Evolutionary conservation across 192 early-diverging fungal genomes (phyloP).

Genomic region (Rhizoclosmatium globosum): DNA sequence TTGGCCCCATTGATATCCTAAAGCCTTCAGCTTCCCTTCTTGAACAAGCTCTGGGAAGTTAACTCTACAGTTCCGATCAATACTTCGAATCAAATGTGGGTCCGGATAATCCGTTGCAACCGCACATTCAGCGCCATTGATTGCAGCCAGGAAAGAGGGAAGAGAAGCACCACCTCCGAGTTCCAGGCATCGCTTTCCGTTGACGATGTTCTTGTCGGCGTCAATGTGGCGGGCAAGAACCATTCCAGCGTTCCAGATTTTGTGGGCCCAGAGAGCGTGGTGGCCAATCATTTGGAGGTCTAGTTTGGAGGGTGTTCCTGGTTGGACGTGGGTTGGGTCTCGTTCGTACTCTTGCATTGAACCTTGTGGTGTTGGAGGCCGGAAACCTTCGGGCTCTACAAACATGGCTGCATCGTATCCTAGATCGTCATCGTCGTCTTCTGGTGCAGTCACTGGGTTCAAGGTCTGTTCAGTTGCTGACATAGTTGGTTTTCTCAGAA

Average conservation of each 20-base stretch:
- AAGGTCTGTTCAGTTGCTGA: too few relatives aligned
- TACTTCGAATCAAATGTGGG: constrained; percentile 76
- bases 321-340: constrained; percentile 17
- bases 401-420: background rate
- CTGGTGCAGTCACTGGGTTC: too few relatives aligned
- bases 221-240: constrained; percentile 84
- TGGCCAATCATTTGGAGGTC: constrained; percentile 40
- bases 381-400: background rate
- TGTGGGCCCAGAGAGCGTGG: constrained; percentile 79
- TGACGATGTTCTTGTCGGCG: constrained; percentile 63
- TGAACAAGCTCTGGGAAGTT: constrained; percentile 51
- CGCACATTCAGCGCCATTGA: constrained; percentile 75
- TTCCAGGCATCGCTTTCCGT: constrained; percentile 76
- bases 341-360: constrained; percentile 4
- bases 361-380: background rate
- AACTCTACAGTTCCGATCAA: constrained; percentile 70
- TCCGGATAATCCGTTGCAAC: constrained; percentile 84
- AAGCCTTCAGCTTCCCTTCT: background rate
- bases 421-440: background rate
- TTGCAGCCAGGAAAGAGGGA: constrained; percentile 74
- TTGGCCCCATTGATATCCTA: constrained; percentile 75
- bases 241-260: constrained; percentile 91
- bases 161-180: constrained; percentile 87
- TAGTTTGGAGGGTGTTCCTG: constrained; percentile 20
- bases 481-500: background rate